phyloP scores from a whole-genome alignment of 345 rosid genomes.

The Aethionema arabicum region DNA sequence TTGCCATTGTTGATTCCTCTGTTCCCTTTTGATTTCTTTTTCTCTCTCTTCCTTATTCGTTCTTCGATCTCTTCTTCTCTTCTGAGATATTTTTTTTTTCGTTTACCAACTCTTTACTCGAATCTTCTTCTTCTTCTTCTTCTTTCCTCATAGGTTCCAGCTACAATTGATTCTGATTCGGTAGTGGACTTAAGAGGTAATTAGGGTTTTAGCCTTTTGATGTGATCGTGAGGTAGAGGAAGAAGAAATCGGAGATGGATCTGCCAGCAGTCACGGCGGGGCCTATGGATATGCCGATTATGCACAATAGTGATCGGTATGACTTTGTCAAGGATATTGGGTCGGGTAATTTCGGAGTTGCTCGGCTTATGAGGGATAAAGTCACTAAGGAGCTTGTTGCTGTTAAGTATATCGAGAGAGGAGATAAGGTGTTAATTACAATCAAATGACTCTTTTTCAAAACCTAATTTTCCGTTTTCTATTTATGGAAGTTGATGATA shows the following conservation, averaged over 20 bases:
- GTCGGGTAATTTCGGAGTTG: conserved; percentile 86
- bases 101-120: conserved; percentile 7
- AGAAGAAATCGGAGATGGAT: conserved; percentile 38
- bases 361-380: conserved; percentile 84
- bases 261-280: conserved; percentile 49
- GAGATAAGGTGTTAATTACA: conserved; percentile 57
- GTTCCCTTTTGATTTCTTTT: too few species aligned
- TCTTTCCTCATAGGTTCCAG: conserved; percentile 23
- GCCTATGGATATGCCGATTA: conserved; percentile 90
- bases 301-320: conserved; percentile 92
- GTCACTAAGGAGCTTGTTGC: conserved; percentile 82
- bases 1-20: not conserved
- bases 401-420: conserved; percentile 96
- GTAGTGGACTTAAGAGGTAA: conserved; percentile 9
- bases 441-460: not conserved
- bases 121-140: conserved; percentile 19
- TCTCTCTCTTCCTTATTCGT: conserved; percentile 22
- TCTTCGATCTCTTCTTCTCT: conserved; percentile 1
- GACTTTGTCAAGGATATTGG: conserved; percentile 90
- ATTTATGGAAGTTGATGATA: conserved; percentile 25
- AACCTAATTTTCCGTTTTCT: not conserved
- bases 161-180: conserved; percentile 2
- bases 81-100: conserved; percentile 8
- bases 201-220: conserved; percentile 14
- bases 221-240: not conserved